Percentiles rank a stretch among this genome's conserved stretches.
Evolutionary conservation across 202 grass and related monocot genomes (phyloP).

Genomic region (Dendrocalamus latiflorus): DNA sequence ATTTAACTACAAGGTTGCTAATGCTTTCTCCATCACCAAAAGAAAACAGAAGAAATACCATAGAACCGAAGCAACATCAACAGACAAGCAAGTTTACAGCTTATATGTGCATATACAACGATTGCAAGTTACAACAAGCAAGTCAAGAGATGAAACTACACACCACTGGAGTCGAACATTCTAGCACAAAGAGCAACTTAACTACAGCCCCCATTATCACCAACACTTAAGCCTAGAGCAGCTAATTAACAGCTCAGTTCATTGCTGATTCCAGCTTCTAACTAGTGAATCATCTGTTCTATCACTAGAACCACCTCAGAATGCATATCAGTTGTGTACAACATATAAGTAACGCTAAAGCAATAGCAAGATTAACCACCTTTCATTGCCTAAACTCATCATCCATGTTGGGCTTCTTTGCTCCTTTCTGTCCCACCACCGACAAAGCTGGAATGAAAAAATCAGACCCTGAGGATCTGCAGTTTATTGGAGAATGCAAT

Average conservation of each 20-base stretch:
- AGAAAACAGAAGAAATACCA: background rate
- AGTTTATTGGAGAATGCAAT: conserved; percentile 85
- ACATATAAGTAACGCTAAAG: conserved; percentile 12
- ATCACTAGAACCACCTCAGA: conserved; percentile 12
- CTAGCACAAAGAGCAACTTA: conserved; percentile 13
- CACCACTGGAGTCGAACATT: background rate
- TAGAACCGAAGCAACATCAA: conserved; percentile 11
- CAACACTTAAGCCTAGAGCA: conserved; percentile 7
- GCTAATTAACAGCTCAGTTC: conserved; percentile 29
- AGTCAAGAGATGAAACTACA: conserved; percentile 21
- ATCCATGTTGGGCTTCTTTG: background rate
- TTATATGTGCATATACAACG: conserved; percentile 10
- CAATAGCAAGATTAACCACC: conserved; percentile 13
- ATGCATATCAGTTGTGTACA: conserved; percentile 7
- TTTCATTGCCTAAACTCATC: conserved; percentile 10
- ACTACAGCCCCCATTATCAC: conserved; percentile 22
- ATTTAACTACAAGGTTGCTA: background rate
- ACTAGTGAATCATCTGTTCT: conserved; percentile 30
- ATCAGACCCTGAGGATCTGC: conserved; percentile 87
- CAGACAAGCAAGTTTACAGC: background rate
- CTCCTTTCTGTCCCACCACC: background rate
- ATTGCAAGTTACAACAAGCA: conserved; percentile 1
- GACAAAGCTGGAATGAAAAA: conserved; percentile 3
- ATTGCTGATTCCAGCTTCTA: conserved; percentile 40
- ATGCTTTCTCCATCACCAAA: background rate